Base-by-base conservation (phyloP, 768 basidiomycete genomes). In the Boletus rubroflammeus region DNA sequence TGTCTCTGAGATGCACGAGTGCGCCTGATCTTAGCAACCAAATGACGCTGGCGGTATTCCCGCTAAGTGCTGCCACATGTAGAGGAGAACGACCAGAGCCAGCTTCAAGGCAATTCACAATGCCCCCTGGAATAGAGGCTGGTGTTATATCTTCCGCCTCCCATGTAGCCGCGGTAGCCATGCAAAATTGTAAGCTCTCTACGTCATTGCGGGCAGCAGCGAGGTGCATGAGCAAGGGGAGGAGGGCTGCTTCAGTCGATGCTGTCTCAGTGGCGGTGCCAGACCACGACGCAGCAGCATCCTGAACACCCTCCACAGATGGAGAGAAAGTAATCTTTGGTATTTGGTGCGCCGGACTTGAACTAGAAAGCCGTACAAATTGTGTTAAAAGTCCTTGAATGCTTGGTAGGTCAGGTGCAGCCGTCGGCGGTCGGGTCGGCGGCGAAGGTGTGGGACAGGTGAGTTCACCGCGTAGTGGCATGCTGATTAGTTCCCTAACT, bases 381-480 rank as follows among this genome's bases (percentile, higher is more conserved):
- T 88, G 85, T 1, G 81, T 75, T 14, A 93, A 76, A 35, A 90
- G 73, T 4, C 77, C 79, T 48, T 85, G 82, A 32, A 93, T 80
- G 51, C 75, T 80, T 35, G 84, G 82, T 15, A 85, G 68, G 55
- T 80, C 79, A 45, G 77, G 71, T 6, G 79, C 76, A 29, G 46
- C 51, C 6, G 72, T 70, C 1, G 71, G 63, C 1, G 60, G 78
- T 29, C 76, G 75, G 46, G 71, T 76, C 2, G 80, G 72, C 0
- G 78, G 67, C 10, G 78, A 67, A 23, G 69, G 72, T 7, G 80
- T 67, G 25, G 77, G 65, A 23, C 80, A 77, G 0, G 89, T 93
- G 39, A 98, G 83, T 70, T 98, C 94, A 43, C 94, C 94, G 7
- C 94, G 91, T 11, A 97, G 76, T 4, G 95, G 88, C 32, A 79